Evolutionary conservation across 2,329 filamentous ascomycete genomes (phyloP), one percentile per base, ranked within the genome.

Genomic region (Colletotrichum tanaceti): DNA sequence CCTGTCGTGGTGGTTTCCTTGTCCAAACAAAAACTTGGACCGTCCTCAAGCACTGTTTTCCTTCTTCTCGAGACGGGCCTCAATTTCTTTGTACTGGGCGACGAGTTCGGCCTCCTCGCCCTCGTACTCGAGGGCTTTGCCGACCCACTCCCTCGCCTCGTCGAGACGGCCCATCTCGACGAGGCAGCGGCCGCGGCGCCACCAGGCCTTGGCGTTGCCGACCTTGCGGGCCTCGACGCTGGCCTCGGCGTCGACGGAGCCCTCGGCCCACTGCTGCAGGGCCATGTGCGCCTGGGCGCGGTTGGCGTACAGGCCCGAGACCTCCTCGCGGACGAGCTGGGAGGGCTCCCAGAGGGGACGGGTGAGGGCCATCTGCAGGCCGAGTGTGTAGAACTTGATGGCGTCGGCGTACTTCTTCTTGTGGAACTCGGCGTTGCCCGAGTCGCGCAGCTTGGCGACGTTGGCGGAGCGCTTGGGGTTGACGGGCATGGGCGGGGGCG

Each of bases 131-230:
- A 97, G 79, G 0, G 89, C 94, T 76, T 88, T 86, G 72, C 86
- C 86, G 47, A 97, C 86, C 89, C 94, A 97, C 71, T 90, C 89
- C 74, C 85, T 85, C 1, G 94, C 94, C 87, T 98, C 95, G 63
- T 92, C 89, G 75, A 93, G 81, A 70, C 95, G 81, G 1, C 92
- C 91, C 96, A 98, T 98, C 88, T 99, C 96, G 72, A 91, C 81
- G 76, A 98, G 80, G 77, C 93, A 97, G 82, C 89, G 90, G 11
- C 93, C 96, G 70, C 93, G 85, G 70, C 96, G 86, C 91, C 93
- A 98, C 93, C 95, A 98, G 0, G 90, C 94, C 88, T 98, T 98
- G 1, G 93, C 90, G 79, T 99, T 98, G 46, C 91, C 94, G 49
- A 91, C 87, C 72, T 90, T 88, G 85, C 95, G 94, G 71, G 93